A percentile compares a stretch with the other conserved stretches of the same genome.
These are phyloP conservation scores for Saksenaea vasiformis DNA, from an alignment of 371 early-diverging fungal genomes.

Conservation along the genomic window DNA sequence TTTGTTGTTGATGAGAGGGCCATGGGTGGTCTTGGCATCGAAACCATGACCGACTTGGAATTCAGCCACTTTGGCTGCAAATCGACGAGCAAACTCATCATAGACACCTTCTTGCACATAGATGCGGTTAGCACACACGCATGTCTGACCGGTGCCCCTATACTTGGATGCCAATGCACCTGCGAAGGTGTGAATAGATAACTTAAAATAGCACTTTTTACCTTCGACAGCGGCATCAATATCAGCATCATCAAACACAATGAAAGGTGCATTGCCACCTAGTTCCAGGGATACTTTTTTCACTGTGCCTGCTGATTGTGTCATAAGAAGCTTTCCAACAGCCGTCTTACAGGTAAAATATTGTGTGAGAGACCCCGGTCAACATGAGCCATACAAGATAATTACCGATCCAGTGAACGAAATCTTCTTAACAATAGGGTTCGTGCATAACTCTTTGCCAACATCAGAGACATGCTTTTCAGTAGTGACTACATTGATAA, in stretches of 20 bases:
- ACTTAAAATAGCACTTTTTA: slow-evolving; percentile 12
- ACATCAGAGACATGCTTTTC: slow-evolving; percentile 61
- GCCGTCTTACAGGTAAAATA: slow-evolving; percentile 39
- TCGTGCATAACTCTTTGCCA: slow-evolving; percentile 70
- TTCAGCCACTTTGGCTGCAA: slow-evolving; percentile 56
- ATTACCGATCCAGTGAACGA: slow-evolving; percentile 84
- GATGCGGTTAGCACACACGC: slow-evolving; percentile 86
- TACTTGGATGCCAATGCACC: slow-evolving; percentile 75
- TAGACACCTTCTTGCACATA: slow-evolving; percentile 80
- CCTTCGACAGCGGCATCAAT: slow-evolving; percentile 64
- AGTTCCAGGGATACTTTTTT: slow-evolving; percentile 82
- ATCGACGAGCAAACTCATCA: slow-evolving; percentile 62
- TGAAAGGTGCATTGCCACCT: slow-evolving; percentile 90
- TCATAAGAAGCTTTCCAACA: slow-evolving; percentile 75
- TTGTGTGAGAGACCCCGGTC: not conserved
- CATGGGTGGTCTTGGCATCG: slow-evolving; percentile 61
- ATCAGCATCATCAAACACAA: slow-evolving; percentile 87
- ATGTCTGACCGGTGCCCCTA: slow-evolving; percentile 87
- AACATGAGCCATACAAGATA: slow-evolving; percentile 10
- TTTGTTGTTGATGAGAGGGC: slow-evolving; percentile 77
- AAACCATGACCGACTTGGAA: slow-evolving; percentile 82
- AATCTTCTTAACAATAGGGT: slow-evolving; percentile 68
- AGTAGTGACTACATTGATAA: slow-evolving; percentile 80
- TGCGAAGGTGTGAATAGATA: slow-evolving; percentile 7
- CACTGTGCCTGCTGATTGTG: slow-evolving; percentile 71